Percentiles rank a stretch among this genome's conserved stretches.
Evolutionary conservation across 257 asterid genomes (phyloP).

Genomic region (Solanum okadae): DNA sequence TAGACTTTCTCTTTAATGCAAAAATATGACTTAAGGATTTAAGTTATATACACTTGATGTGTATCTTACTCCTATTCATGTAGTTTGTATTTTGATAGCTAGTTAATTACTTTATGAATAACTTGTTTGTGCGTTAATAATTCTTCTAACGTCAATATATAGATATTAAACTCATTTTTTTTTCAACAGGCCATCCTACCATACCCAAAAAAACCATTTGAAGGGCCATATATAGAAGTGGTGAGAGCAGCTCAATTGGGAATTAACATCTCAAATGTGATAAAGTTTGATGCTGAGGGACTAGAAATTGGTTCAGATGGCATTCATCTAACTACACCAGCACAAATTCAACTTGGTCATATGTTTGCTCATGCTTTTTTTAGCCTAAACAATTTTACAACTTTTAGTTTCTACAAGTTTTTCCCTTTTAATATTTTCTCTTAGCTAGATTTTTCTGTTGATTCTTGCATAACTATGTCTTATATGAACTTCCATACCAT

Average conservation of each 20-base stretch:
- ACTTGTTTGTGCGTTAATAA: neutral
- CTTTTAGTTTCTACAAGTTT: neutral
- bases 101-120: neutral
- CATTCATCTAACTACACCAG: conserved; percentile 41
- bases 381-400: neutral
- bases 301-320: conserved; percentile 27
- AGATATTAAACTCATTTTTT: neutral
- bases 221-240: conserved; percentile 28
- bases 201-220: neutral
- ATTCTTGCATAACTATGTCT: neutral
- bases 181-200: neutral
- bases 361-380: conserved; percentile 38
- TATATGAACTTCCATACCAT: neutral
- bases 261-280: conserved; percentile 33
- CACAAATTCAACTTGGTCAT: conserved; percentile 50
- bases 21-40: neutral
- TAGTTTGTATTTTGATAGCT: neutral
- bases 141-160: neutral
- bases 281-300: conserved; percentile 58
- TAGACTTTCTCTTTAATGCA: neutral
- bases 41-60: neutral
- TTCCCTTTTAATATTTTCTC: neutral
- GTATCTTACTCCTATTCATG: neutral
- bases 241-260: conserved; percentile 55
- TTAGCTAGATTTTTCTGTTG: neutral